Evolutionary conservation across 108 stramenopile species (phyloP).

Genomic region (Mayamaea pseudoterrestris): DNA sequence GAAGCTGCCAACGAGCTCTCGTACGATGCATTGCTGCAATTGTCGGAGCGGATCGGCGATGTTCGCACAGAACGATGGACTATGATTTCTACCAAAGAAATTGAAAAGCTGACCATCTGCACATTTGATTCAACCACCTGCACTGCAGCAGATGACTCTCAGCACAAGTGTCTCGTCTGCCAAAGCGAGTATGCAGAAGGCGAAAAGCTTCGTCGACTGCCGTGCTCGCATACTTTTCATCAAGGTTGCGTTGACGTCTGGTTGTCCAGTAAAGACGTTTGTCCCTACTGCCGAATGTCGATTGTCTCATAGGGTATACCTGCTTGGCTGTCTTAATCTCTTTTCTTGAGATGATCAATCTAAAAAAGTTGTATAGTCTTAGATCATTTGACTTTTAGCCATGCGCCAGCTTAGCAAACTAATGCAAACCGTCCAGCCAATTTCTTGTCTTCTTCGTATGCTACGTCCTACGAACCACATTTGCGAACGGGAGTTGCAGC

Average conservation of each 20-base stretch:
- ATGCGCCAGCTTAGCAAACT: too few relatives aligned
- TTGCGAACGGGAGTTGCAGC: too few relatives aligned
- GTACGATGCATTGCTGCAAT: slow-evolving; percentile 32
- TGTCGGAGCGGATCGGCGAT: slow-evolving; percentile 74
- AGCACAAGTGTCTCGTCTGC: slow-evolving; percentile 81
- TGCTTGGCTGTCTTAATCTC: too few relatives aligned
- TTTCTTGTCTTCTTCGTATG: too few relatives aligned
- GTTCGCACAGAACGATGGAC: slow-evolving; percentile 82
- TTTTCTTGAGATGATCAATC: too few relatives aligned
- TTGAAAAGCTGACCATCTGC: slow-evolving; percentile 35
- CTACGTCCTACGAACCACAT: too few relatives aligned
- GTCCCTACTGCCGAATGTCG: slow-evolving; percentile 80
- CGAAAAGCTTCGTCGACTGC: slow-evolving; percentile 54
- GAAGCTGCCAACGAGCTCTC: slow-evolving; percentile 5
- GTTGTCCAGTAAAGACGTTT: slow-evolving; percentile 71
- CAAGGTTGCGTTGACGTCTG: slow-evolving; percentile 83
- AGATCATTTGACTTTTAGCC: too few relatives aligned
- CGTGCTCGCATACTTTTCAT: slow-evolving; percentile 84
- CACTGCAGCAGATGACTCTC: slow-evolving; percentile 56
- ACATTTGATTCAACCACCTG: slow-evolving; percentile 16
- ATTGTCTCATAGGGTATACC: too few relatives aligned
- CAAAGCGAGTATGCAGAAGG: slow-evolving; percentile 69
- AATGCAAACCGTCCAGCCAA: too few relatives aligned
- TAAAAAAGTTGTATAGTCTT: too few relatives aligned
- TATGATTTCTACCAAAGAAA: slow-evolving; percentile 33